Evolutionary conservation across 768 basidiomycete genomes (phyloP).

Genomic region (Xerocomus potaroensis): DNA sequence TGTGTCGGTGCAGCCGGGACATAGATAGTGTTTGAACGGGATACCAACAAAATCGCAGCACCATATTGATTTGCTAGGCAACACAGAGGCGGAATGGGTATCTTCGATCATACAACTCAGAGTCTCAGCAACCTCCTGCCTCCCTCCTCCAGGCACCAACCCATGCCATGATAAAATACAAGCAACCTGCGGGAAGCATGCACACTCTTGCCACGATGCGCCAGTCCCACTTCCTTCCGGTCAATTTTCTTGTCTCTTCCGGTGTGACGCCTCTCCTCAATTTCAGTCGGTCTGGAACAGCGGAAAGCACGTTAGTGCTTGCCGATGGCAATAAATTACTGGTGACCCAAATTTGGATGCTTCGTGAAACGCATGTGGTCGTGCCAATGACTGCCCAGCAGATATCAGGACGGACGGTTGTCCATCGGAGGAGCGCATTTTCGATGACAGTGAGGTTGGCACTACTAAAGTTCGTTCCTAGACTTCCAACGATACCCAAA

Average conservation of each 20-base stretch:
- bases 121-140: conserved; percentile 20
- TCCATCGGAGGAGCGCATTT: conserved; percentile 31
- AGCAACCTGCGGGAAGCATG: conserved; percentile 63
- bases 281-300: conserved; percentile 21
- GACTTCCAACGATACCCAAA: conserved; percentile 59
- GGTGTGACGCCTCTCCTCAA: conserved; percentile 11
- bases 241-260: conserved; percentile 24
- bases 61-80: no score
- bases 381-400: conserved; percentile 90
- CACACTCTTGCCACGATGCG: conserved; percentile 63
- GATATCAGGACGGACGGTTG: conserved; percentile 68
- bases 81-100: no score
- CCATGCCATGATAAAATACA: conserved; percentile 85
- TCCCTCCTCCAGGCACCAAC: conserved; percentile 41
- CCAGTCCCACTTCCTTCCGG: conserved; percentile 80
- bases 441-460: conserved; percentile 20
- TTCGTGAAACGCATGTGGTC: conserved; percentile 77
- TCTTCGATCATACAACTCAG: no score
- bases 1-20: no score
- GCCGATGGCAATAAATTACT: conserved; percentile 59
- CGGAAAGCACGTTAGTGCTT: neutral
- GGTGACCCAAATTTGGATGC: conserved; percentile 94
- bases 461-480: conserved; percentile 18
- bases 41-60: no score
- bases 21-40: no score